Evolutionary conservation across 2,329 filamentous ascomycete genomes (phyloP), one percentile per base, ranked within the genome.

Genomic region (Metarhizium anisopliae): DNA sequence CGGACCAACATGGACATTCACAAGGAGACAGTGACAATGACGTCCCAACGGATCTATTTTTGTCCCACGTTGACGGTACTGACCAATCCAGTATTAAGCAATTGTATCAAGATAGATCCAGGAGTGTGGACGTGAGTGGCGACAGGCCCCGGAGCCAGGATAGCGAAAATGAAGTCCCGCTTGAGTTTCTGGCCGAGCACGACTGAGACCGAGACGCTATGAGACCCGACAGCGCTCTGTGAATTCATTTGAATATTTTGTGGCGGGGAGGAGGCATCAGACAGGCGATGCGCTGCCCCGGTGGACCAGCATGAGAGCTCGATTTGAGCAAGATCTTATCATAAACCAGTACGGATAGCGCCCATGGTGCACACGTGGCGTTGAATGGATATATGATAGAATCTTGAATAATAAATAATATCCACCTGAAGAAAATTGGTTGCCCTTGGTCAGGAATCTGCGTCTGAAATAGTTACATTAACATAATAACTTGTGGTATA

Each of bases 161-260:
- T 45, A 75, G 72, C 59, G 75, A 75, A 57, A 78, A 78, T 51
- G 77, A 78, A 53, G 72, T 82, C 7, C 78, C 79, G 1, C 67
- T 68, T 0, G 78, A 82, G 56, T 81, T 83, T 59, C 60, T 82
- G 6, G 74, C 74, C 11, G 75, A 80, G 61, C 74, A 78, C 43
- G 61, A 51, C 10, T 52, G 32, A 42, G 38, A 50, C 30, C 36
- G n/a, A 49, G 14, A 16, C 25, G 6, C 6, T 6, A 20, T 6
- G 18, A 49, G 25, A 49, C 42, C n/a, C 16, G 42, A 45, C n/a
- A 10, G 10, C 42, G 7, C 18, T 4, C 16, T 29, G 8, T 20
- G 10, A 49, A 8, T 30, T 16, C 2, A 49, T 29, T 5, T 49
- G 7, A 20, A 20, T 20, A 20, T 45, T 20, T 45, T 6, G 1